Base-by-base conservation (phyloP, 805 yeast species). In the Vanderwaltozyma yarrowii region DNA sequence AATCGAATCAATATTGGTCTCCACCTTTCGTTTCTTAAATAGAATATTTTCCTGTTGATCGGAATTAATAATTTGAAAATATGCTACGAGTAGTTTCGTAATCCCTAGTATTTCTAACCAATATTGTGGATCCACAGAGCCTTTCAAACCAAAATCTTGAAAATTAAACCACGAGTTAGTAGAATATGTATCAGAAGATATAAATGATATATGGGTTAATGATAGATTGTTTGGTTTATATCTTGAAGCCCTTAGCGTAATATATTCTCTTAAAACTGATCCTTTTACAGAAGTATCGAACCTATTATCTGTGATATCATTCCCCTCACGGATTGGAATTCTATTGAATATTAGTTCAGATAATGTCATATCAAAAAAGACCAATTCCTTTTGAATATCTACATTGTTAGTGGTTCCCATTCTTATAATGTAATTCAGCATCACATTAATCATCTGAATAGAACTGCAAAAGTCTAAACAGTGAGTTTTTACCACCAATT, bases 301-400 rank as follows among this genome's bases (percentile, higher is more conserved):
- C n/a, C n/a, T n/a, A n/a, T n/a, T n/a, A n/a, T n/a, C n/a, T n/a
- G n/a, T n/a, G n/a, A n/a, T n/a, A n/a, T 26, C 29, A 11, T 26
- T n/a, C n/a, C 29, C 29, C 14, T 0, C n/a, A n/a, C n/a, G n/a
- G n/a, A n/a, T n/a, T n/a, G 54, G 52, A 6, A 56, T 16, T 5
- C 48, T 46, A 32, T 51, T 49, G 28, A 51, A 44, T 3, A 75
- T 46, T 38, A 65, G 65, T 6, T 66, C 65, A 16, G 71, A 51
- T 2, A 67, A 56, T n/a, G 74, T 38, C 33, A 74, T 65, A 9
- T 69, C 48, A 43, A 78, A 74, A 3, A 68, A 46, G 4, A 63
- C 45, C 11, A 74, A 43, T 46, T 76, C 77, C 12, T 59, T 58
- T 33, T 61, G 66, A 3, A 75, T 43, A 0, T 61, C 49, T 2